Conservation (phyloP, 345 rosid genomes). For the Boechera stricta region DNA sequence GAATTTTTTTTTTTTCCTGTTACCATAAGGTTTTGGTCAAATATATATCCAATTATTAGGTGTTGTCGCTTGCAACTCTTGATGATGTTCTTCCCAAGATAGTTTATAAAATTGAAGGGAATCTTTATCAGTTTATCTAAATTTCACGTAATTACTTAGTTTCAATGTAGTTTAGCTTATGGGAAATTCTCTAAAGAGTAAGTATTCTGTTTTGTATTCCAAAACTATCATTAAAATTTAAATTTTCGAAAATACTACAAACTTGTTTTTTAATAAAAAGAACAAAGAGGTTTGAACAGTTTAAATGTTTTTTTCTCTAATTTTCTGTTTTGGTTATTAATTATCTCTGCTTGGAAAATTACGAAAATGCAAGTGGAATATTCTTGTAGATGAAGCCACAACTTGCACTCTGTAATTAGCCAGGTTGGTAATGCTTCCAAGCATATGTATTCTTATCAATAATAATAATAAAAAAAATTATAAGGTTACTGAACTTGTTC, state of each 20-base stretch:
- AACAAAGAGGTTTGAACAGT: not conserved
- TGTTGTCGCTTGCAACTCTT: slow-evolving; percentile 31
- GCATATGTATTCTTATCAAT: not conserved
- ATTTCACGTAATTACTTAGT: not conserved
- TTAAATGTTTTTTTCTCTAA: not conserved
- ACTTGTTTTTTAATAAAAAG: not conserved
- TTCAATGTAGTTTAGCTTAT: slow-evolving; percentile 1
- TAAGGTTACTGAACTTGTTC: too few relatives aligned
- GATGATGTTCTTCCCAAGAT: slow-evolving; percentile 23
- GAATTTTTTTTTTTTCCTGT: not conserved
- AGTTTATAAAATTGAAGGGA: slow-evolving; percentile 9
- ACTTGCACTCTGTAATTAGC: slow-evolving; percentile 9
- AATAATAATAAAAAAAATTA: too few relatives aligned
- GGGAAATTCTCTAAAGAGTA: not conserved
- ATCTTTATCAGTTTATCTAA: slow-evolving; percentile 26
- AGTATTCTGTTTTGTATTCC: not conserved
- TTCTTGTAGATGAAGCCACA: slow-evolving; percentile 23
- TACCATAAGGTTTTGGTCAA: slow-evolving; percentile 27
- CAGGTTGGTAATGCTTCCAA: slow-evolving; percentile 35
- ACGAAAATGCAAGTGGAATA: slow-evolving; percentile 16
- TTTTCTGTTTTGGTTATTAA: not conserved
- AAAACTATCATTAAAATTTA: not conserved
- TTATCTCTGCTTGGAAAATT: not conserved
- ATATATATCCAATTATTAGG: slow-evolving; percentile 33
- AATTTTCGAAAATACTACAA: not conserved